These are phyloP conservation scores for Syzygium grande DNA, from an alignment of 345 rosid species.

Conservation along the genomic window DNA sequence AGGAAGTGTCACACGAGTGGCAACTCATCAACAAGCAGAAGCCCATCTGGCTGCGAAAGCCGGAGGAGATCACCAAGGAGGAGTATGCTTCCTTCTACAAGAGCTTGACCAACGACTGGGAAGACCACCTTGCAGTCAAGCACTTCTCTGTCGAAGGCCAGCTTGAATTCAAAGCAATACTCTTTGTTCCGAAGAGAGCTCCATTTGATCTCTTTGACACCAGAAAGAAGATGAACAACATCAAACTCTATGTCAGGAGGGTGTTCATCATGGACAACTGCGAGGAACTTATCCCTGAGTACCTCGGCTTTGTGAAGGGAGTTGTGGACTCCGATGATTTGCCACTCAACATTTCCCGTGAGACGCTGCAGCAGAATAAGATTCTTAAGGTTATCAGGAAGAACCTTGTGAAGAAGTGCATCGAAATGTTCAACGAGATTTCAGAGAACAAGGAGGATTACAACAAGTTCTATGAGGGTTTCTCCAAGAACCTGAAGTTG, in stretches of 20 bases:
- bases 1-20: conserved; percentile 90
- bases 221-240: conserved; percentile 77
- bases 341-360: conserved; percentile 92
- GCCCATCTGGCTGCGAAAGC: conserved; percentile 91
- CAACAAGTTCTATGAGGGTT: conserved; percentile 73
- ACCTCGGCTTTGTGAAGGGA: conserved; percentile 75
- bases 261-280: conserved; percentile 96
- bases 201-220: conserved; percentile 89
- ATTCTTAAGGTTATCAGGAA: conserved; percentile 91
- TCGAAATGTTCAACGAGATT: conserved; percentile 87
- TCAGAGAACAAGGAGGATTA: conserved; percentile 87
- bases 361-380: conserved; percentile 86
- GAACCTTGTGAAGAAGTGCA: conserved; percentile 84
- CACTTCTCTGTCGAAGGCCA: conserved; percentile 93
- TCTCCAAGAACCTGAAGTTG: conserved; percentile 80
- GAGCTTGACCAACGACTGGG: conserved; percentile 89
- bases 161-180: conserved; percentile 84
- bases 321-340: conserved; percentile 89
- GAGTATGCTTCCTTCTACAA: conserved; percentile 86
- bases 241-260: conserved; percentile 76
- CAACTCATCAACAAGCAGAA: conserved; percentile 81
- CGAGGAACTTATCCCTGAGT: conserved; percentile 80
- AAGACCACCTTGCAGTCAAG: conserved; percentile 76
- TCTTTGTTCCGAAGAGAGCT: conserved; percentile 75
- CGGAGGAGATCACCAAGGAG: conserved; percentile 78